Base-by-base conservation (phyloP, 176 grass and related monocot genomes). In the Ensete glaucum region DNA sequence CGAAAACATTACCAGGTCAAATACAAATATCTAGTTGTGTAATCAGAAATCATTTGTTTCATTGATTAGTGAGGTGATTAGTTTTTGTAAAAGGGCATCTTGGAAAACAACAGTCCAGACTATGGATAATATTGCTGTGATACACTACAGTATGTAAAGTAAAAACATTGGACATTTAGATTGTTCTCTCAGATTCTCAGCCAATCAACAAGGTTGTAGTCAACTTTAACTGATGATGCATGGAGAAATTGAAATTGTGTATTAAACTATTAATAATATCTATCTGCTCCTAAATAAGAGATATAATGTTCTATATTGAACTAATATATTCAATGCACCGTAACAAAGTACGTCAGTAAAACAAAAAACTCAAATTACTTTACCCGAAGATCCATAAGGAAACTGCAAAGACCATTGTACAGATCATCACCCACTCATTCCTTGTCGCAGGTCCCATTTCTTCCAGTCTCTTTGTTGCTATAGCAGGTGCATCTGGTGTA, bases 371-470 rank as follows among this genome's bases (percentile, higher is more conserved):
- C 53, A 12, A 52, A 0, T 29, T 9, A 60, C 85, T 84, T 92
- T 92, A 96, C 93, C 93, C 89, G 10, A 86, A 86, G 43, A 92
- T 4, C 89, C 89, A 96, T 50, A 96, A 69, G 66, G 85, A 81
- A 24, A 92, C 85, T 71, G 93, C 93, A 86, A 92, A 71, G 76
- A 90, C 23, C 87, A 96, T 96, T 62, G 93, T 90, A 84, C 83
- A 67, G 77, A 96, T 81, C 93, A 96, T 96, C 54, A 84, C 84
- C 85, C 82, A 88, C 76, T 96, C 89, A 16, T 88, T 92, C 86
- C 85, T 96, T 52, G 89, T 96, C 54, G 85, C 79, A 62, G 93
- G 81, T 1, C 93, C 89, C 93, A 92, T 88, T 81, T 81, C 79
- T 68, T 92, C 73, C 15, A 96, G 79, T 62, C 82, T 92, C 21